Evolutionary conservation across 73 alveolate genomes (phyloP).

Genomic region (Urostyla sp.): DNA sequence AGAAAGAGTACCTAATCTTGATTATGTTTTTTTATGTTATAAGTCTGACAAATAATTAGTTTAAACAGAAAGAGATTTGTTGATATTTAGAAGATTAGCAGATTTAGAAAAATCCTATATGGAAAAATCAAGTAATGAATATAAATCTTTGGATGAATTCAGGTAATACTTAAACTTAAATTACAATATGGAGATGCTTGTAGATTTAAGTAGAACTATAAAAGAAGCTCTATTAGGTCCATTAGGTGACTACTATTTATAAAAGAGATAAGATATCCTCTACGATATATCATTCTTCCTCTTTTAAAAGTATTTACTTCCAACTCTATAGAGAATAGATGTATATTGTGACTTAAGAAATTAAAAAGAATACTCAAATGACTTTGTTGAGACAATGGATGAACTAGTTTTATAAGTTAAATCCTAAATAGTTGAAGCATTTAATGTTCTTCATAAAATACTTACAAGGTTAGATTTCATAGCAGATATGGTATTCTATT

Average conservation of each 20-base stretch:
- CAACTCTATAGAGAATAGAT: slow-evolving; percentile 66
- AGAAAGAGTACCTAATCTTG: slow-evolving; percentile 89
- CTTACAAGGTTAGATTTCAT: slow-evolving; percentile 59
- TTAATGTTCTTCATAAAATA: slow-evolving; percentile 67
- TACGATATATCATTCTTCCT: slow-evolving; percentile 59
- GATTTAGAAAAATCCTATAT: slow-evolving; percentile 81
- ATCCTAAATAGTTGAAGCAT: slow-evolving; percentile 64
- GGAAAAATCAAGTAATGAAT: slow-evolving; percentile 49
- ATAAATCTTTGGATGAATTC: slow-evolving; percentile 30
- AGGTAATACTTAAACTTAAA: slow-evolving; percentile 45
- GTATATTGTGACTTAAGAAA: slow-evolving; percentile 62
- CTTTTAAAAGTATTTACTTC: slow-evolving; percentile 67
- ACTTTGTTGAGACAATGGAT: slow-evolving; percentile 57
- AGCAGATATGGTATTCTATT: slow-evolving; percentile 69
- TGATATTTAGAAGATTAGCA: slow-evolving; percentile 85
- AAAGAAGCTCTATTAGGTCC: slow-evolving; percentile 82
- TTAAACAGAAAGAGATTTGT: slow-evolving; percentile 93
- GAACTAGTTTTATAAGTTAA: slow-evolving; percentile 56
- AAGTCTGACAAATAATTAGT: slow-evolving; percentile 88
- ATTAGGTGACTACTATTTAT: slow-evolving; percentile 69
- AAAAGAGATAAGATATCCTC: slow-evolving; percentile 73
- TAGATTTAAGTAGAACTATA: slow-evolving; percentile 64
- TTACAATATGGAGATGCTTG: slow-evolving; percentile 68
- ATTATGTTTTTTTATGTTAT: slow-evolving; percentile 90
- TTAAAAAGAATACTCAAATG: slow-evolving; percentile 62